Base-by-base conservation (phyloP, 2,329 filamentous ascomycete species). In the Leptographium radiaticola region DNA sequence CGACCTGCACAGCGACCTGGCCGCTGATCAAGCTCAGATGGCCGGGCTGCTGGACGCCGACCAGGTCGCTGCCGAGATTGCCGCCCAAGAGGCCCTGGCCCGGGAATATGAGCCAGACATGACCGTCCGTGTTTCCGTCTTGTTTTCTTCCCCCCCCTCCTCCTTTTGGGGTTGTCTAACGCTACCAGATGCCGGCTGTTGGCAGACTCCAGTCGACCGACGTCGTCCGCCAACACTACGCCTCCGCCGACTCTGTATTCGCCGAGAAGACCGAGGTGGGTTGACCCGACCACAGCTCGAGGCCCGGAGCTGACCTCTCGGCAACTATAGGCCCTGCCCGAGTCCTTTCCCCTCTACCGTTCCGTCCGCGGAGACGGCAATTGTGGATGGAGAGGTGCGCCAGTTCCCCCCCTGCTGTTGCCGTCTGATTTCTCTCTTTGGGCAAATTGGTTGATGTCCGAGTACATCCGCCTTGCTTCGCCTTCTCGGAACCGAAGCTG, bases 321-420 rank as follows among this genome's bases (percentile, higher is more conserved):
- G 42, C 51, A 33, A 54, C 52, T 39, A 15, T 61, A 95, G 89
- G 78, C 83, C 20, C 77, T 98, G 53, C 86, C 89, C 8, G 77
- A 84, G 62, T 88, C 85, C 54, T 95, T 95, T 68, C 87, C 88
- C 20, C 84, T 89, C 66, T 95, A 91, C 65, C 87, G 93, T 53
- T 84, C 84, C 12, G 82, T 95, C 66, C 84, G 86, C 68, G 91
- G 93, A 52, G 91, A 97, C 70, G 93, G 93, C 56, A 94, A 95
- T 66, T 97, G 93, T 70, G 93, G 91, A 63, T 97, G 93, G 91
- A 81, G 91, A 84, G 93, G 91, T 96, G 76, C 74, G 83, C 72
- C 33, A 6, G 6, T 51, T 34, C 49, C 12, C 15, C 33, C 33
- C 7, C 47, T 39, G 45, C 6, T 16, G 30, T 39, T 18, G 30